phyloP scores from a whole-genome alignment of 805 yeast species.

The Yamadazyma nakazawae region DNA sequence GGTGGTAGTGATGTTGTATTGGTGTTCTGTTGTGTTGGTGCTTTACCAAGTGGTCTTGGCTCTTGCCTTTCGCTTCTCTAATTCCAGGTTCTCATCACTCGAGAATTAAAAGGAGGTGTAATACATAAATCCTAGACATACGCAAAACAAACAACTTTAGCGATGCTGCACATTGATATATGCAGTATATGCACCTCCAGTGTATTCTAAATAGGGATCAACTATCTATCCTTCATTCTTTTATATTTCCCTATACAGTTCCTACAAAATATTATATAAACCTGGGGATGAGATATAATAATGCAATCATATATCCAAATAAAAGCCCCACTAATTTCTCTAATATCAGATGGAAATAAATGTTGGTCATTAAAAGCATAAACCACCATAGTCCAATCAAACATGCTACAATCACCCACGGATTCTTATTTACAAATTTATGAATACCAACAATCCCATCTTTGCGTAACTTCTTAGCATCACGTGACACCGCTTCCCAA shows the following conservation, averaged over 20 bases:
- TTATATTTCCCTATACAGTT: not conserved
- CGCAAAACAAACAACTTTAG: too few species aligned
- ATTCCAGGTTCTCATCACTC: too few species aligned
- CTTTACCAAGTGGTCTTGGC: too few species aligned
- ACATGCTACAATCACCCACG: conserved; percentile 24
- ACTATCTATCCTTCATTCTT: not conserved
- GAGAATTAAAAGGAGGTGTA: too few species aligned
- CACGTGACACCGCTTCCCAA: conserved; percentile 15
- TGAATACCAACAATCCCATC: not conserved
- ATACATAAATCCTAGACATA: too few species aligned
- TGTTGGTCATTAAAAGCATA: conserved; percentile 81
- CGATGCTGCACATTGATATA: too few species aligned
- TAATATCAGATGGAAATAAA: conserved; percentile 75
- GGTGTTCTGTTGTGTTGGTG: too few species aligned
- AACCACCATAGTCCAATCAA: conserved; percentile 65
- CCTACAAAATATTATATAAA: not conserved
- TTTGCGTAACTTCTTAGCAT: not conserved
- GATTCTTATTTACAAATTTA: conserved; percentile 18
- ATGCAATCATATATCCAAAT: conserved; percentile 45
- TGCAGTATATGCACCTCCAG: too few species aligned
- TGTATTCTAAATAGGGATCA: too few species aligned
- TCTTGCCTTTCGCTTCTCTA: too few species aligned
- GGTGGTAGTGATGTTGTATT: too few species aligned
- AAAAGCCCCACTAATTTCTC: conserved; percentile 74
- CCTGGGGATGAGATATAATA: conserved; percentile 3